A percentile compares a stretch with the other conserved stretches of the same genome.
phyloP scores from a whole-genome alignment of 1,139 yeast genomes.

The Pichia sp. region DNA sequence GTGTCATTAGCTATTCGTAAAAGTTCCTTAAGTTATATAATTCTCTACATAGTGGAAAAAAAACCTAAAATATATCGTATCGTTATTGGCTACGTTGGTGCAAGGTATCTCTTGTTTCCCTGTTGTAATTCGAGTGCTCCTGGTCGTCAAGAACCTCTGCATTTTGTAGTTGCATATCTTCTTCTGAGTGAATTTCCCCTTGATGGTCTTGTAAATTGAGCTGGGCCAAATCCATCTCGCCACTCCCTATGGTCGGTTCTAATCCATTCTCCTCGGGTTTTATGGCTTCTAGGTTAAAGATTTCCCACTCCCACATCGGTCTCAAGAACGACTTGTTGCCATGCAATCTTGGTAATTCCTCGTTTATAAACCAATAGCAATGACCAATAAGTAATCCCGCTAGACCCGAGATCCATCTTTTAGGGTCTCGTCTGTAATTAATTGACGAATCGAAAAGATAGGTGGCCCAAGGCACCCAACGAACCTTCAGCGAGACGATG shows the following conservation, averaged over 20 bases:
- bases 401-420: conserved; percentile 28
- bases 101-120: conserved; percentile 8
- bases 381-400: conserved; percentile 44
- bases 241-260: neutral
- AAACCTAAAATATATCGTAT: too few species aligned
- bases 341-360: conserved; percentile 39
- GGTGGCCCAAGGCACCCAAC: conserved; percentile 38
- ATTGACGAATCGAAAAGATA: conserved; percentile 17
- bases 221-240: neutral
- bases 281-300: neutral
- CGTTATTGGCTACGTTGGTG: neutral
- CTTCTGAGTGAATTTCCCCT: neutral
- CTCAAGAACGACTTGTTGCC: conserved; percentile 27
- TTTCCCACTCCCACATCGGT: conserved; percentile 31
- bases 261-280: neutral
- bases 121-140: neutral
- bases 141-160: neutral
- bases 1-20: too few species aligned
- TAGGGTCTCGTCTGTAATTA: neutral
- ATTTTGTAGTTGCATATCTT: neutral
- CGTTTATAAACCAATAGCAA: conserved; percentile 38
- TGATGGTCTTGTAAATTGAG: neutral
- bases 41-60: too few species aligned
- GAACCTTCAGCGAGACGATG: conserved; percentile 4
- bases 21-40: neutral